These are phyloP conservation scores for Cladosporium sp. DNA, from an alignment of 2,329 filamentous ascomycete species.

Conservation along the genomic window DNA sequence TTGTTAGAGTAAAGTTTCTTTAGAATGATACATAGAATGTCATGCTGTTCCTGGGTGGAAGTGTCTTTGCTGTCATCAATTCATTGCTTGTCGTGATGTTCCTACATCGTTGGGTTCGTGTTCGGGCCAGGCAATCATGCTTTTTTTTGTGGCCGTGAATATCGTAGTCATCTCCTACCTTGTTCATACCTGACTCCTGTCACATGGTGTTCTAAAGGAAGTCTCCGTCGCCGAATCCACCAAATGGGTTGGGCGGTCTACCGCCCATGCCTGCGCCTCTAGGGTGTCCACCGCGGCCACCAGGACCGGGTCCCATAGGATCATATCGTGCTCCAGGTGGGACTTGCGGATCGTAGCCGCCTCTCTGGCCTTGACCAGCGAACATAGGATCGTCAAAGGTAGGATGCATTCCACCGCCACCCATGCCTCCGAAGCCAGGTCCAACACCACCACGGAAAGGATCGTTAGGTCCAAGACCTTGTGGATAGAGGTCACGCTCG, in stretches of 20 bases:
- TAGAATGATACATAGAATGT: slow-evolving; percentile 2
- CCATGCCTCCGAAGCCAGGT: slow-evolving; percentile 54
- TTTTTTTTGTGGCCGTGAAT: not conserved
- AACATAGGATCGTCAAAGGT: slow-evolving; percentile 93
- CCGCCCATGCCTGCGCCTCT: slow-evolving; percentile 49
- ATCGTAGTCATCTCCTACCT: not conserved
- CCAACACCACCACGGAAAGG: slow-evolving; percentile 68
- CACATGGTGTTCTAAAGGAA: slow-evolving; percentile 49
- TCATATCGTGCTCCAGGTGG: slow-evolving; percentile 93
- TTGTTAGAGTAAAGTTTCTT: not conserved
- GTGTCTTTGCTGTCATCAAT: slow-evolving; percentile 1
- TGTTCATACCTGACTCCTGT: not conserved
- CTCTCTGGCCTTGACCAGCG: slow-evolving; percentile 52
- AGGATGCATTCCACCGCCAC: slow-evolving; percentile 86
- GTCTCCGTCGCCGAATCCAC: slow-evolving; percentile 62
- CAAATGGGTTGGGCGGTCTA: slow-evolving; percentile 59
- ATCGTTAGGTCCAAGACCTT: slow-evolving; percentile 81
- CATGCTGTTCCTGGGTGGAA: slow-evolving; percentile 8
- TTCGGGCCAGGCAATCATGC: not conserved
- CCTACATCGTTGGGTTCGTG: not conserved
- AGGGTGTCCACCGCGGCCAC: slow-evolving; percentile 49
- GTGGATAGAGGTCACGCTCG: slow-evolving; percentile 83
- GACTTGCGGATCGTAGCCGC: slow-evolving; percentile 66
- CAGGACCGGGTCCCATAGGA: slow-evolving; percentile 70
- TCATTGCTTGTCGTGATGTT: not conserved